Evolutionary conservation across 1,139 yeast species (phyloP), one percentile per base, ranked within the genome.

Genomic region (Kodamaea ohmeri): DNA sequence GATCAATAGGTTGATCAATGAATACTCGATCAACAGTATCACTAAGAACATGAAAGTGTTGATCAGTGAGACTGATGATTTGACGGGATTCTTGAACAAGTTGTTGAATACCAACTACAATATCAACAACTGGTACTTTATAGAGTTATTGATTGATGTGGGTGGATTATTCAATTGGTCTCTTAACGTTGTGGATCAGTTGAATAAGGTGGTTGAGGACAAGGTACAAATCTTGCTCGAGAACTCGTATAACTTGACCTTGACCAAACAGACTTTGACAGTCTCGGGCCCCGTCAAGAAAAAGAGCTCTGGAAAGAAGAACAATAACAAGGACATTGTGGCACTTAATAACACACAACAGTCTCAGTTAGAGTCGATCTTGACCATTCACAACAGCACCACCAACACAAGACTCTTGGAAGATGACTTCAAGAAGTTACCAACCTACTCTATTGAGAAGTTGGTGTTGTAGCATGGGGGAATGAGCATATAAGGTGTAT

Each of bases 161-260:
- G 84, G 83, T 39, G 94, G 94, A 0, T 61, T 84, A 33, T 77
- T 83, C 51, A 75, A 80, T 26, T 80, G 85, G 78, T 71, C 73
- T 37, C 65, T 64, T 19, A 64, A 64, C 8, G 70, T 79, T 32
- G 61, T 83, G 28, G 54, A 58, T 12, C 66, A 63, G 30, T 61
- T 83, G 41, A 63, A 69, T 18, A 55, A 51, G 15, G 63, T 72
- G 16, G 65, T 83, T 7, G 71, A 69, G 37, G 48, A 56, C 8
- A 79, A 79, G 52, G 67, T 82, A 22, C 68, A 67, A 12, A 63
- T 78, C 1, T 56, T 80, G 38, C 67, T 71, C 33, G 59, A 65
- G 18, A 78, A 78, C 42, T 66, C 78, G 13, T 76, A 74, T 55
- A 71, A 78, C 41, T 61, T 80, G 46, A 73, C 82, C 1, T 65